Base-by-base conservation (phyloP, 2,329 filamentous ascomycete species). In the Truncatella angustata region DNA sequence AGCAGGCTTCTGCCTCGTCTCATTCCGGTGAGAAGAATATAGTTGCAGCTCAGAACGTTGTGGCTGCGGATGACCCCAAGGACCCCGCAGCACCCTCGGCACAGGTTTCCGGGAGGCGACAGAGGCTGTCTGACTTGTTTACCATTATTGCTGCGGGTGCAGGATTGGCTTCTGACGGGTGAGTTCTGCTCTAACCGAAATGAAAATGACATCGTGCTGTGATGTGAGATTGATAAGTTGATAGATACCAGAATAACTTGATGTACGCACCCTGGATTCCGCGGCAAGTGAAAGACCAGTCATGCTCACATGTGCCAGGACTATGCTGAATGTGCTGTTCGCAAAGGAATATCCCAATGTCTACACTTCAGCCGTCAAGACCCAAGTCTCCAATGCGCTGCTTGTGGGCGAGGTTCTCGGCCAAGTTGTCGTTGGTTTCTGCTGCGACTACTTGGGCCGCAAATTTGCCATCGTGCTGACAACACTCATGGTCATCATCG, bases 401-500 rank as follows among this genome's bases (percentile, higher is more conserved):
- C 59, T 74, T 0, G 65, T 74, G 16, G 72, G 73, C 21, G 69
- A 72, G 37, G 68, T 75, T 2, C 66, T 74, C 44, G 72, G 73
- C 26, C 70, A 72, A 62, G 51, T 74, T 2, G 60, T 68, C 18
- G 66, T 73, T 16, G 72, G 71, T 4, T 59, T 75, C 37, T 72
- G 68, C 23, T 75, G 73, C 53, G 75, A 78, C 59, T 70, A 70
- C 32, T 61, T 77, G 7, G 75, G 75, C 7, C 71, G 75, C 4
- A 75, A 74, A 44, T 66, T 64, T 11, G 76, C 73, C 21, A 76
- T 77, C 37, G 59, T 78, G 26, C 62, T 70, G 12, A 75, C 75
- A 0, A 77, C 75, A 0, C 35, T 67, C 1, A 71, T 76, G 63
- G 69, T 78, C n/a, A 70, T 77, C 6, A 50, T 77, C 36, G 74